Evolutionary conservation across 78 protist genomes (phyloP), one percentile per base, ranked within the genome.

Genomic region (Emiliania huxleyi): DNA sequence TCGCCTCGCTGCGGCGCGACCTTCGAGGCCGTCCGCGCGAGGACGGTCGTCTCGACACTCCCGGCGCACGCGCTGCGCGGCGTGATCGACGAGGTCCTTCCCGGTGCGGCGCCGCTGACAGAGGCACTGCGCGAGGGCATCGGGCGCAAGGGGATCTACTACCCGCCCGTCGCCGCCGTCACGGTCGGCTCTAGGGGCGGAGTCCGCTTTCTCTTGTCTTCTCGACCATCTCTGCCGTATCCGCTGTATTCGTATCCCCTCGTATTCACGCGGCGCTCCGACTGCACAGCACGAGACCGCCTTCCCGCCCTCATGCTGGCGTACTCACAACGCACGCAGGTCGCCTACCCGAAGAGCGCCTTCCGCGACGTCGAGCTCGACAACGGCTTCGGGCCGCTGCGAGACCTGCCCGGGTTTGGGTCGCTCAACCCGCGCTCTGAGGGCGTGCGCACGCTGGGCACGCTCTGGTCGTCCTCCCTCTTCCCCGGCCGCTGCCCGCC

Each of bases 151-250:
- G 81, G 81, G 35, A 81, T 92, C 55, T 55, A 87, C 87, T 77
- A 87, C 84, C 94, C 94, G 42, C 62, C 91, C 26, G 94, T 92
- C 52, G 90, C 83, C 55, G 6, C 94, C 49, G 94, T 92, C 45
- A 87, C 94, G n/a, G 69, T 92, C 69, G n/a, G n/a, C n/a, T n/a
- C n/a, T n/a, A n/a, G n/a, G n/a, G n/a, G n/a, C n/a, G n/a, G n/a
- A n/a, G n/a, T n/a, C n/a, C n/a, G n/a, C n/a, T n/a, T n/a, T n/a
- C n/a, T n/a, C n/a, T n/a, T n/a, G n/a, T n/a, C n/a, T n/a, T n/a
- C n/a, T n/a, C n/a, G n/a, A n/a, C n/a, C n/a, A n/a, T n/a, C n/a
- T n/a, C n/a, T n/a, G n/a, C n/a, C n/a, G n/a, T n/a, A n/a, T n/a
- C n/a, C n/a, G n/a, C n/a, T n/a, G n/a, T n/a, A n/a, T n/a, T n/a